These are phyloP conservation scores for Fusarium phyllophilum DNA, from an alignment of 2,329 filamentous ascomycete species.

Conservation along the genomic window DNA sequence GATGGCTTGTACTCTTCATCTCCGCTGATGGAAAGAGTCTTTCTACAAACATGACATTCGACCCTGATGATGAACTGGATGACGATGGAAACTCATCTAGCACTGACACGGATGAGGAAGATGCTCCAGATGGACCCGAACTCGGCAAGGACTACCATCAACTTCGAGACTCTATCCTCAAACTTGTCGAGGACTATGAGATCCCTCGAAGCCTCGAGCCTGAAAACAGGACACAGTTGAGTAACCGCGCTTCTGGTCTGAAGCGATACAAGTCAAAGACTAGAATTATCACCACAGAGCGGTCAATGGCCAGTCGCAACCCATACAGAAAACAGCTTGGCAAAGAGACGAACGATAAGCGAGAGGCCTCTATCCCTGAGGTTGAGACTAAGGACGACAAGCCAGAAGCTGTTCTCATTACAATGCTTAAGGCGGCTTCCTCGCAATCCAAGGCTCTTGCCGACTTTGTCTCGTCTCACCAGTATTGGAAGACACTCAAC, in stretches of 20 bases:
- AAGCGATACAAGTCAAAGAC: slow-evolving; percentile 71
- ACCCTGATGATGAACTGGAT: slow-evolving; percentile 71
- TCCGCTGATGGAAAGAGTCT: slow-evolving; percentile 76
- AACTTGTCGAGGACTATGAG: slow-evolving; percentile 84
- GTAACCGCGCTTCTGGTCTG: slow-evolving; percentile 73
- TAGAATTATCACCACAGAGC: slow-evolving; percentile 62
- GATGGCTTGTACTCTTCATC: slow-evolving; percentile 85
- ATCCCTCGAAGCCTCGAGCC: slow-evolving; percentile 74
- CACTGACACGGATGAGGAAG: slow-evolving; percentile 70
- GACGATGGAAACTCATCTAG: slow-evolving; percentile 72
- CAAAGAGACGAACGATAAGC: slow-evolving; percentile 19
- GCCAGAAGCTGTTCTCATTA: slow-evolving; percentile 67
- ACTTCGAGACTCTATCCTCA: slow-evolving; percentile 81
- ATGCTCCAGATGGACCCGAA: slow-evolving; percentile 68
- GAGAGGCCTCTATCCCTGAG: slow-evolving; percentile 13
- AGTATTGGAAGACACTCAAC: slow-evolving; percentile 85
- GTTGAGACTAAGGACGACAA: slow-evolving; percentile 48
- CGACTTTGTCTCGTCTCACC: slow-evolving; percentile 84
- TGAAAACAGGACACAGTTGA: slow-evolving; percentile 71
- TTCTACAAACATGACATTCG: slow-evolving; percentile 78
- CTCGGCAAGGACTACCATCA: slow-evolving; percentile 84
- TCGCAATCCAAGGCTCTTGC: slow-evolving; percentile 80
- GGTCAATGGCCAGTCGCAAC: slow-evolving; percentile 66
- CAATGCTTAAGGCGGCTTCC: slow-evolving; percentile 81
- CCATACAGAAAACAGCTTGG: slow-evolving; percentile 60